A percentile compares a stretch with the other conserved stretches of the same genome.
These are phyloP conservation scores for Collybia sp. DNA, from an alignment of 768 basidiomycete species.

Conservation along the genomic window DNA sequence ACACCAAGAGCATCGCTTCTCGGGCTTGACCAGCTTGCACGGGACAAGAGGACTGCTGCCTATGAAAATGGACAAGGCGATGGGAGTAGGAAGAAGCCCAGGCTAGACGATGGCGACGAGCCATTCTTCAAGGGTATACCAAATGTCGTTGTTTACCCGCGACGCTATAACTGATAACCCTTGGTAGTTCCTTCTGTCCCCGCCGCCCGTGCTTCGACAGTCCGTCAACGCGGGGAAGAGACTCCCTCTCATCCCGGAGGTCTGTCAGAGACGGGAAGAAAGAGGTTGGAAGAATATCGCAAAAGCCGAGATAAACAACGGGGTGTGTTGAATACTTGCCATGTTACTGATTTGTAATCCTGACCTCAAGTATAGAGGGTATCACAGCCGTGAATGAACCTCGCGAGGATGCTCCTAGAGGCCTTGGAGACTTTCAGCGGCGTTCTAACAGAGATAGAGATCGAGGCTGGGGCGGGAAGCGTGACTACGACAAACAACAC, in stretches of 20 bases:
- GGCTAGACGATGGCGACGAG: slow-evolving; percentile 58
- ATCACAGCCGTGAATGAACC: slow-evolving; percentile 56
- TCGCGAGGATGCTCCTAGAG: slow-evolving; percentile 56
- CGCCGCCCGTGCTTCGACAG: slow-evolving; percentile 42
- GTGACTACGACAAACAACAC: slow-evolving; percentile 27
- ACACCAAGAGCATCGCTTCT: slow-evolving; percentile 78
- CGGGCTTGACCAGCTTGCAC: slow-evolving; percentile 84
- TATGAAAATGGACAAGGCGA: slow-evolving; percentile 34
- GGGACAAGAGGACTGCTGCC: slow-evolving; percentile 75
- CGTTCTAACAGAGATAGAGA: slow-evolving; percentile 76
- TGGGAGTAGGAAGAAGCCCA: slow-evolving; percentile 61
- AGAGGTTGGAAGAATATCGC: slow-evolving; percentile 74
- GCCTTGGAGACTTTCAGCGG: slow-evolving; percentile 91
- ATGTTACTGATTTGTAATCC: background rate
- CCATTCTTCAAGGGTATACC: slow-evolving; percentile 83
- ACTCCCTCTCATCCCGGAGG: slow-evolving; percentile 94
- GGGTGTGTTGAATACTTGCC: slow-evolving; percentile 34
- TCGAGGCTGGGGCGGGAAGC: slow-evolving; percentile 41
- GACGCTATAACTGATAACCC: slow-evolving; percentile 6
- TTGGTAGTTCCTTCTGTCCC: slow-evolving; percentile 80
- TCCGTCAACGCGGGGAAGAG: slow-evolving; percentile 77
- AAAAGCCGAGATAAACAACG: slow-evolving; percentile 63
- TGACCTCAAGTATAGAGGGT: slow-evolving; percentile 49
- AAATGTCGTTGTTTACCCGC: no score
- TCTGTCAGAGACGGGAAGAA: slow-evolving; percentile 69